Evolutionary conservation across 2,329 filamentous ascomycete genomes (phyloP), one percentile per base, ranked within the genome.

Genomic region (Sporothrix inflata): DNA sequence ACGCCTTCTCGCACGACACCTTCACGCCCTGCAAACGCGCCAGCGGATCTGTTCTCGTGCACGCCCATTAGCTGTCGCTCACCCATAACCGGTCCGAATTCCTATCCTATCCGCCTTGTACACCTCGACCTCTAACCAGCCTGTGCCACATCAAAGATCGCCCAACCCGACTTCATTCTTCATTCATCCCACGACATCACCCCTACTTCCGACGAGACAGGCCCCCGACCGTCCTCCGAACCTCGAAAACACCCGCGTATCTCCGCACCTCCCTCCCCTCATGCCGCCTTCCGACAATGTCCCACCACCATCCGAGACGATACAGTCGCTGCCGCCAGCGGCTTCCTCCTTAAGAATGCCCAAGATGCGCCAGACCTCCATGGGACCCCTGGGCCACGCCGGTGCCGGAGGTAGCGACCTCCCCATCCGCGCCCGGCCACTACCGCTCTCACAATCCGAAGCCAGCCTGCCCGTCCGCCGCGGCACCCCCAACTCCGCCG

Each of bases 221-320:
- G 9, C 34, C 30, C 30, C 30, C 30, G 30, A 34, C 6, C 30
- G 30, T 34, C 6, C 3, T 14, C 14, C 42, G 42, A 47, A 19
- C 42, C 42, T 16, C 14, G 14, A 47, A 19, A 3, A 42, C 40
- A 42, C 3, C 8, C 24, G 5, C 42, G 24, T 40, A 27, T 55
- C 11, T 9, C 38, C 12, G 6, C 16, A 14, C 24, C 24, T 45
- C 49, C 21, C 27, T 24, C 27, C 30, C 11, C 88, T 86, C 84
- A 93, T 93, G 91, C 89, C 89, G 87, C 86, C 89, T 82, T 84
- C 87, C 79, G 84, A 87, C 80, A 84, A 91, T 89, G 89, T 85
- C 84, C 84, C 86, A 78, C 83, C 88, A 79, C 86, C 88, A 77
- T 85, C 88, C 83, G 88, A 91, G 82, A 89, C 90, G 80, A 87